Conservation (phyloP, 2,329 filamentous ascomycete species). For the Penicillium sp. region DNA sequence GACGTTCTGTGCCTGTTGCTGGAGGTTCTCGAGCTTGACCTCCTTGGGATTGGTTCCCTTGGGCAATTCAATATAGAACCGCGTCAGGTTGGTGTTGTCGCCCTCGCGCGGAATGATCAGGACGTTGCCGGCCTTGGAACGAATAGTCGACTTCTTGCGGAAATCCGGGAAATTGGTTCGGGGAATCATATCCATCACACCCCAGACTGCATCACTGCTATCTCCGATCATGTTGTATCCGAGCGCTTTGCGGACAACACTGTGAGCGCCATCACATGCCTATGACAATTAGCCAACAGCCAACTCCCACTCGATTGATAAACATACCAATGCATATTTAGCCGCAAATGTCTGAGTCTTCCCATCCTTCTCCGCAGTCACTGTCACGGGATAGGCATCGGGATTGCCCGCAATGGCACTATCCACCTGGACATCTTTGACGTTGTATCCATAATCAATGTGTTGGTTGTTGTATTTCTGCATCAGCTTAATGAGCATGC, state of each 20-base stretch:
- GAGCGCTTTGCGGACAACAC: conserved; percentile 36
- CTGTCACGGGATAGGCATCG: conserved; percentile 42
- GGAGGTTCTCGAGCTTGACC: conserved; percentile 51
- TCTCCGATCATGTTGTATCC: conserved; percentile 55
- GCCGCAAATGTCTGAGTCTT: conserved; percentile 40
- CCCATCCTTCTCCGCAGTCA: conserved; percentile 42
- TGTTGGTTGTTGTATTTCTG: conserved; percentile 37
- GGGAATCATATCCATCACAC: conserved; percentile 51
- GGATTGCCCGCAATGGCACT: conserved; percentile 33
- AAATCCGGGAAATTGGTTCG: conserved; percentile 49
- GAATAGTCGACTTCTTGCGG: conserved; percentile 47
- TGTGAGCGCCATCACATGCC: conserved; percentile 48
- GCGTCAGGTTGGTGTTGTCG: conserved; percentile 50
- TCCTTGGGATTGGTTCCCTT: conserved; percentile 46
- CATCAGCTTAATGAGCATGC: conserved; percentile 50
- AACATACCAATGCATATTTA: conserved; percentile 49
- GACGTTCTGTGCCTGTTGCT: conserved; percentile 48
- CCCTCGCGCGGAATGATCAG: conserved; percentile 52
- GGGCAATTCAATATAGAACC: conserved; percentile 59
- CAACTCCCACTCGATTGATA: neutral
- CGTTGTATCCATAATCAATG: conserved; percentile 53
- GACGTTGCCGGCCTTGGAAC: conserved; percentile 43
- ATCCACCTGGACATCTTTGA: conserved; percentile 50
- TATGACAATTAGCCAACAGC: conserved; percentile 7
- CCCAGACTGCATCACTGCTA: conserved; percentile 53